A percentile compares a stretch with the other conserved stretches of the same genome.
Conservation (phyloP, 139 green algal species). For the Tetradesmus lagerheimii region DNA sequence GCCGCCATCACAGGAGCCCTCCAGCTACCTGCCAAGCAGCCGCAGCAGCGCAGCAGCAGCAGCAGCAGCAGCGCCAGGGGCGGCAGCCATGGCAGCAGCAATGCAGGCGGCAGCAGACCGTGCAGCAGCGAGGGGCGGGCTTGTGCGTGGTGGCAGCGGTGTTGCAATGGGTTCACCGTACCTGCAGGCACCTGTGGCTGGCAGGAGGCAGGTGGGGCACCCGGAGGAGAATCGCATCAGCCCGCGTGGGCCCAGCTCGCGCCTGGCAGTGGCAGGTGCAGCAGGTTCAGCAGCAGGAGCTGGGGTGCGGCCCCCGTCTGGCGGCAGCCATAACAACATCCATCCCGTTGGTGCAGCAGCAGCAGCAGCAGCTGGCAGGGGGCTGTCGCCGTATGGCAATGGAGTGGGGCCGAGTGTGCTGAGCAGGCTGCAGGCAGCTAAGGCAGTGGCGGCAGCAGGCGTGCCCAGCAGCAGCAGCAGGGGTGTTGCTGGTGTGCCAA, state of each 20-base stretch:
- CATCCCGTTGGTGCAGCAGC: not conserved
- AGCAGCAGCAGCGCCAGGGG: slow-evolving; percentile 7
- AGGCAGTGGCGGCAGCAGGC: slow-evolving; percentile 8
- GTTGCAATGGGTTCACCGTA: not conserved
- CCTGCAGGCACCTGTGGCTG: not conserved
- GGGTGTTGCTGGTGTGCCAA: not conserved
- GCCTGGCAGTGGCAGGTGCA: slow-evolving; percentile 16
- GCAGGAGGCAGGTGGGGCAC: not conserved
- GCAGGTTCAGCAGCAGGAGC: not conserved
- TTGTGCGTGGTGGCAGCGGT: not conserved
- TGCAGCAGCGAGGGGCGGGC: not conserved
- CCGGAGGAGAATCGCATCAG: not conserved
- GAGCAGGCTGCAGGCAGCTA: not conserved
- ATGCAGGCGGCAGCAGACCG: not conserved
- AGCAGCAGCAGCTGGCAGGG: slow-evolving; percentile 1
- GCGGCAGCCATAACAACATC: not conserved
- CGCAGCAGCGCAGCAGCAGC: not conserved
- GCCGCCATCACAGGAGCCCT: not conserved
- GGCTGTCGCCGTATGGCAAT: not conserved
- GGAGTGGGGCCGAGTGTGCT: not conserved
- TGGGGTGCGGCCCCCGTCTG: not conserved
- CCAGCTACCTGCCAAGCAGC: not conserved
- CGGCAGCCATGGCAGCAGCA: not conserved
- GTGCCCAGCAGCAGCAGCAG: not conserved
- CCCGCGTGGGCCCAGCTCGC: not conserved